Evolutionary conservation across 2,329 filamentous ascomycete species (phyloP), one percentile per base, ranked within the genome.

Genomic region (Fusarium heterosporum): DNA sequence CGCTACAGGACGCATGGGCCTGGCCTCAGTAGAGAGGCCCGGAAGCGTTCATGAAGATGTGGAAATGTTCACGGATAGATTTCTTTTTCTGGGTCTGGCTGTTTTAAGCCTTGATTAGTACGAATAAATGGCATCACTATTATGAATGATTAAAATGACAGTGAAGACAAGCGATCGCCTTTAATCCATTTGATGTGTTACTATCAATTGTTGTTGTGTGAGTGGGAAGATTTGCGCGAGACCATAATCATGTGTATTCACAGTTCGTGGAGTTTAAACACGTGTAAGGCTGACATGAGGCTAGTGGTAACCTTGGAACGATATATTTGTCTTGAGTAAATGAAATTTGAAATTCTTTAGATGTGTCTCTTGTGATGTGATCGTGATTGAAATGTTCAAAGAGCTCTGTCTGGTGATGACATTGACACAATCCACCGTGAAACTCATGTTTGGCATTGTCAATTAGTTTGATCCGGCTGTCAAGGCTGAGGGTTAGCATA

Each of bases 11-110:
- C 73, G 72, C 70, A 72, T 66, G 65, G 69, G 68, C 67, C 74
- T 61, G 65, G 70, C 68, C 71, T 73, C 60, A 70, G 69, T 73
- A 75, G 72, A 74, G 62, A 73, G 72, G 70, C 59, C 59, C 58
- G 62, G 58, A 61, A 69, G 71, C 66, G 64, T 70, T 55, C 71
- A 73, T 64, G 70, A 71, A 71, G 68, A 76, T 72, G 68, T 70
- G 70, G 70, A 65, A 72, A 73, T 64, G 67, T 73, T 75, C 66
- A 73, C 71, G 70, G 68, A 77, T 77, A 77, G 76, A 78, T 72
- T 61, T 71, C 70, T 73, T 66, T 70, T 71, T 70, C 50, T 72
- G 65, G 64, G 69, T 61, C 60, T 45, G 63, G 66, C 61, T 64
- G 17, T 40, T 54, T 55, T 55, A 72, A 68, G 61, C 61, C 63